These are phyloP conservation scores for Xylaria sp. DNA, from an alignment of 2,329 filamentous ascomycete species.

Conservation along the genomic window DNA sequence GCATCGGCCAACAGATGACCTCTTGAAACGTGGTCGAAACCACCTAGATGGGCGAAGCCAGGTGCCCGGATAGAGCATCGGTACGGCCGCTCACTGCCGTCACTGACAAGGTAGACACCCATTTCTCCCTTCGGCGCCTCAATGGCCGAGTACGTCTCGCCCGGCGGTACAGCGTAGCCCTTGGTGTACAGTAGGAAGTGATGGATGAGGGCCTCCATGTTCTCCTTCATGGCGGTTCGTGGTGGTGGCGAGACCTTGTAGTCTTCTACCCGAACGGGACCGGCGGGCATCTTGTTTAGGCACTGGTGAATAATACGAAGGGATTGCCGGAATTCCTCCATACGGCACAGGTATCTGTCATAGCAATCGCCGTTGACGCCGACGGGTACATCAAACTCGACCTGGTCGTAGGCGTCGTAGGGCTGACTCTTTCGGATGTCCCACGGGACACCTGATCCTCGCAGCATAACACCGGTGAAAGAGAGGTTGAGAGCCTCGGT, in stretches of 20 bases:
- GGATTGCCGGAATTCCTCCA: constrained; percentile 99
- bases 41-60: constrained; percentile 92
- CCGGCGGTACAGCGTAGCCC: constrained; percentile 95
- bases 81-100: constrained; percentile 96
- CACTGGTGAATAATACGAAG: constrained; percentile 99
- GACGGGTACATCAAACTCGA: constrained; percentile 97
- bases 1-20: constrained; percentile 96
- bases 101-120: constrained; percentile 95
- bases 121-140: constrained; percentile 99
- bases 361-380: constrained; percentile 98
- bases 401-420: constrained; percentile 97
- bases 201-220: constrained; percentile 99
- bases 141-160: constrained; percentile 97
- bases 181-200: constrained; percentile 99
- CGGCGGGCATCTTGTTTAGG: constrained; percentile 97
- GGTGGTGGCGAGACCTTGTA: constrained; percentile 98
- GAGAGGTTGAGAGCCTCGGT: constrained; percentile 96
- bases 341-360: constrained; percentile 97
- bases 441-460: constrained; percentile 94
- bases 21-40: constrained; percentile 92
- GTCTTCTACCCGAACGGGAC: constrained; percentile 94
- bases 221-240: constrained; percentile 99
- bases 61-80: constrained; percentile 97
- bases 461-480: constrained; percentile 97
- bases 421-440: constrained; percentile 96